Conservation (phyloP, 2,329 filamentous ascomycete species). For the Escovopsis sp. region DNA sequence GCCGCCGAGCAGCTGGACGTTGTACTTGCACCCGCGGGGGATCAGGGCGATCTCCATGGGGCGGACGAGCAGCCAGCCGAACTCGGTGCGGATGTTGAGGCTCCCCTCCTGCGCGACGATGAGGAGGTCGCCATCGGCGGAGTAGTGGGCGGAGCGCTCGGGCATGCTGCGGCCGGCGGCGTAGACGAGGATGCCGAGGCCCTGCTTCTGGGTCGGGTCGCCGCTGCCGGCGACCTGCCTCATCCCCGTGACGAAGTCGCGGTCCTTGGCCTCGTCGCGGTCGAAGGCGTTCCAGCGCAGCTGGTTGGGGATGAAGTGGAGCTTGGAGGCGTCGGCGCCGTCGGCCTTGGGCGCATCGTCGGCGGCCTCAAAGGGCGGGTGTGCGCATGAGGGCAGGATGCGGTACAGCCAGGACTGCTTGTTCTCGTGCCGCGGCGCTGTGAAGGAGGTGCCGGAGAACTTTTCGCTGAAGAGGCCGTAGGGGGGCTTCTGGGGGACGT, state of each 20-base stretch:
- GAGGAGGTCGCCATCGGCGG: conserved; percentile 64
- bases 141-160: conserved; percentile 64
- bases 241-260: conserved; percentile 42
- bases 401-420: conserved; percentile 61
- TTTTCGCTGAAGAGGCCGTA: conserved; percentile 74
- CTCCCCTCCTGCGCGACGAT: conserved; percentile 62
- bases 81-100: conserved; percentile 63
- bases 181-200: conserved; percentile 69
- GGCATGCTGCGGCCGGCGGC: conserved; percentile 67
- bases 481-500: conserved; percentile 69
- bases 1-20: conserved; percentile 48
- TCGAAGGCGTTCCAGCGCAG: conserved; percentile 74
- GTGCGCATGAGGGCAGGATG: conserved; percentile 48
- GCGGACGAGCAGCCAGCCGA: conserved; percentile 59
- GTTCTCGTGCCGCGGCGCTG: conserved; percentile 52
- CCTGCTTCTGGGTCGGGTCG: conserved; percentile 63
- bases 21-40: conserved; percentile 59
- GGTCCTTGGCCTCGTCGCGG: conserved; percentile 39
- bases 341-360: conserved; percentile 12
- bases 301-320: conserved; percentile 50
- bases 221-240: conserved; percentile 65
- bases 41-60: conserved; percentile 68
- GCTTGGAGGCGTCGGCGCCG: conserved; percentile 12
- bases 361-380: conserved; percentile 39
- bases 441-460: conserved; percentile 59